Conservation (phyloP, 2,329 filamentous ascomycete species). For the Colletotrichum gigasporum region DNA sequence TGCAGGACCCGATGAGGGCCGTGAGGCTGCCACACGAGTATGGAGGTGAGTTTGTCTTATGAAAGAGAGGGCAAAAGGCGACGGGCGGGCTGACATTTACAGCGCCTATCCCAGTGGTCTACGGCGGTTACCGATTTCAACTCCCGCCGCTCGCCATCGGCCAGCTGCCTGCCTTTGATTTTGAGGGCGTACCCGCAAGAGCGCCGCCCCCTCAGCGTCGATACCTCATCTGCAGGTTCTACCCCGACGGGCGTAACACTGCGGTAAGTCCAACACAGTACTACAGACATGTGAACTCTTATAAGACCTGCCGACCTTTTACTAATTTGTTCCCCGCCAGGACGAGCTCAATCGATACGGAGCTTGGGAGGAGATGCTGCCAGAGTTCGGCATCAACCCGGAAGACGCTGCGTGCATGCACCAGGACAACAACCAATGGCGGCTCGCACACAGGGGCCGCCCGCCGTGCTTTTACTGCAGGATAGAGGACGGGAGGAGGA, state of each 20-base stretch:
- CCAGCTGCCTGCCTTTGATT: neutral
- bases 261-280: neutral
- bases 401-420: neutral
- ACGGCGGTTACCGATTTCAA: too few species aligned
- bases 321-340: too few species aligned
- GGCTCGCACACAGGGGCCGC: neutral
- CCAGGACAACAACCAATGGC: neutral
- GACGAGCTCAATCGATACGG: constrained; percentile 2
- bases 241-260: constrained; percentile 11
- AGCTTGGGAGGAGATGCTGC: too few species aligned
- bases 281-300: too few species aligned
- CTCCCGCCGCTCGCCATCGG: too few species aligned
- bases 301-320: too few species aligned
- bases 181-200: neutral
- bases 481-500: neutral
- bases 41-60: too few species aligned
- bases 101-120: too few species aligned
- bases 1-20: too few species aligned
- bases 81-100: too few species aligned
- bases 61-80: too few species aligned
- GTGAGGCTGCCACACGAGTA: too few species aligned
- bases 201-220: neutral
- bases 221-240: constrained; percentile 17
- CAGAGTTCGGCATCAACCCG: neutral
- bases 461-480: constrained; percentile 12